These are phyloP conservation scores for Xylaria sp. DNA, from an alignment of 2,329 filamentous ascomycete genomes.

Conservation along the genomic window DNA sequence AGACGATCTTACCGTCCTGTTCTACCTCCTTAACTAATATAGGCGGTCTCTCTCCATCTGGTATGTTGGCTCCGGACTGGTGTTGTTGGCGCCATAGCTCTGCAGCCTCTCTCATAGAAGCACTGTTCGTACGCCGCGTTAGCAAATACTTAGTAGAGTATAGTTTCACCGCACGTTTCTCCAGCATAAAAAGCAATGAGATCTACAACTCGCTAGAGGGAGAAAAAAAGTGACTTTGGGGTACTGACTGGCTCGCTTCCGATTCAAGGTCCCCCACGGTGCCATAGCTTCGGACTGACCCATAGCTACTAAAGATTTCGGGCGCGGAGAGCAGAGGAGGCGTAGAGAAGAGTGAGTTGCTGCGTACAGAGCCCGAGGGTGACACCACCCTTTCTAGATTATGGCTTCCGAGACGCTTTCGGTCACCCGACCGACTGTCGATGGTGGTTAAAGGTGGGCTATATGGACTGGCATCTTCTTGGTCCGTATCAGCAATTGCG, in stretches of 20 bases:
- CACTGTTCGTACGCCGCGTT: background rate
- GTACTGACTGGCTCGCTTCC: slow-evolving; percentile 41
- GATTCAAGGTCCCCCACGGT: slow-evolving; percentile 58
- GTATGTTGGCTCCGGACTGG: slow-evolving; percentile 51
- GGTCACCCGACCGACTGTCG: slow-evolving; percentile 43
- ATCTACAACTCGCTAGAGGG: too few relatives aligned
- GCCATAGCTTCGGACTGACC: slow-evolving; percentile 61
- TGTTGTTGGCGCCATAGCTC: slow-evolving; percentile 61
- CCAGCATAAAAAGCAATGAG: too few relatives aligned
- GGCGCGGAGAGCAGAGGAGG: slow-evolving; percentile 69
- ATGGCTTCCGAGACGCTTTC: slow-evolving; percentile 52
- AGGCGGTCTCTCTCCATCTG: slow-evolving; percentile 69
- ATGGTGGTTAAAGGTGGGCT: slow-evolving; percentile 23
- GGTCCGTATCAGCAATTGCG: slow-evolving; percentile 35
- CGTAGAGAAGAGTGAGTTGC: slow-evolving; percentile 60
- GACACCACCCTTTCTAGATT: slow-evolving; percentile 46
- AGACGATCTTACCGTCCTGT: slow-evolving; percentile 83
- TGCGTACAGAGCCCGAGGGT: slow-evolving; percentile 41
- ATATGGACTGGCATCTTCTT: slow-evolving; percentile 36
- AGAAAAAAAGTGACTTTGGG: too few relatives aligned
- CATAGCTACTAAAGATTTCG: slow-evolving; percentile 74
- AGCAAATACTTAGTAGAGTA: too few relatives aligned
- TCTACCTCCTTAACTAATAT: slow-evolving; percentile 89
- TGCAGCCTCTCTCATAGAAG: slow-evolving; percentile 58
- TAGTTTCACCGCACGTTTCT: too few relatives aligned